Evolutionary conservation across 1,284 basidiomycete genomes (phyloP), one percentile per base, ranked within the genome.

Genomic region (Puccinia triticina): DNA sequence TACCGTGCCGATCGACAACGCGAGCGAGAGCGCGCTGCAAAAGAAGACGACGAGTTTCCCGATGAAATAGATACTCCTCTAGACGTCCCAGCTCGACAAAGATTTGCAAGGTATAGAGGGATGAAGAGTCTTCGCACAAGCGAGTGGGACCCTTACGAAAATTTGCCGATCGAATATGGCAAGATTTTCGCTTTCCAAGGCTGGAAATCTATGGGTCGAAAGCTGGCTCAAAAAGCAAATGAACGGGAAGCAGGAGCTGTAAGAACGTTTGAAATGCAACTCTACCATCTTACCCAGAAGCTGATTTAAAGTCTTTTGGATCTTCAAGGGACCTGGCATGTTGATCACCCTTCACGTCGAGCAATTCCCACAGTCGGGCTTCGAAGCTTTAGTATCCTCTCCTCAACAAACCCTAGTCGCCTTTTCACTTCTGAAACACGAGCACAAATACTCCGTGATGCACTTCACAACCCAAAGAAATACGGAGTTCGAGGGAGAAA

Each of bases 21-120:
- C 34, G 66, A 72, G 40, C 53, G 79, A 37, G 59, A 64, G 4
- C 43, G 72, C 10, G 66, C 40, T 18, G 72, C 53, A 29, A 59
- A 74, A 23, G 92, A 93, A 73, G 94, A 98, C 85, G 88, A 91
- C 34, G 89, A 91, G 29, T 99, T 98, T 88, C 97, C 96, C 0
- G 96, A 99, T 86, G 96, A 99, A 87, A 90, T 98, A n/a, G 96
- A 99, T 85, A 99, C 97, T 0, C 97, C 96, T 0, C 90, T 92
- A 83, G 92, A 97, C 84, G 89, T 93, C n/a, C 88, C 93, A 0
- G 96, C 96, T 0, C 89, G 91, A 16, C 90, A 90, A n/a, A 91
- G 97, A 7, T 98, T 99, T 88, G 94, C 95, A 84, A 91, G 96
- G 50, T 99, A 92, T 87, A 91, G 96, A 81, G 97, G 96, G 0